Evolutionary conservation across 805 yeast genomes (phyloP).

Genomic region (Saccharomycopsis babjevae): DNA sequence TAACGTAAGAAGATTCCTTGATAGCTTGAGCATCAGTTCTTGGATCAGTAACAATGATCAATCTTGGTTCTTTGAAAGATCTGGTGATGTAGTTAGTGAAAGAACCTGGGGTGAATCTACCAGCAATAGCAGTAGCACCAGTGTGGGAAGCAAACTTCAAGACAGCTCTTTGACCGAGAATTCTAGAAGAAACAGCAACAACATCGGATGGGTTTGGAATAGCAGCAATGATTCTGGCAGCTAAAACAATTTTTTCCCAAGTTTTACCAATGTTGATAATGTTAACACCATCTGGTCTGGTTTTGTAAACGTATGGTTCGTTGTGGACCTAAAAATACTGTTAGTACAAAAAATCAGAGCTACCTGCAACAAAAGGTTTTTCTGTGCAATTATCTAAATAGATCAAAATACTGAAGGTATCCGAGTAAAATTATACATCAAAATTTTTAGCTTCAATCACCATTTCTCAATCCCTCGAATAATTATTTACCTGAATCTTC

Average conservation of each 20-base stretch:
- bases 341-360: conserved; percentile 14
- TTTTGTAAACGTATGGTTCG: conserved; percentile 92
- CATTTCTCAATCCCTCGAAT: too few relatives aligned
- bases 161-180: conserved; percentile 99
- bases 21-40: conserved; percentile 99
- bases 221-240: conserved; percentile 99
- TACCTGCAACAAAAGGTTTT: too few relatives aligned
- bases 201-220: conserved; percentile 97
- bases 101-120: conserved; percentile 99
- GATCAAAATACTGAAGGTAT: too few relatives aligned
- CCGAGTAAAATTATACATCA: too few relatives aligned
- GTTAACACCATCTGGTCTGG: conserved; percentile 99
- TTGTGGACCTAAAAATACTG: conserved; percentile 64
- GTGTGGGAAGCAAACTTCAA: conserved; percentile 99
- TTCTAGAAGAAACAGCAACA: conserved; percentile 97
- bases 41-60: conserved; percentile 98
- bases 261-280: conserved; percentile 97
- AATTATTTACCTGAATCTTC: too few relatives aligned
- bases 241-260: conserved; percentile 99
- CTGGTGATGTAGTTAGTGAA: conserved; percentile 99
- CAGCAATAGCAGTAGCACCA: conserved; percentile 99
- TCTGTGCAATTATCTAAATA: too few relatives aligned
- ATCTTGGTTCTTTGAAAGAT: conserved; percentile 99
- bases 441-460: too few relatives aligned
- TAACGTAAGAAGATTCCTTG: conserved; percentile 99